phyloP scores from a whole-genome alignment of 1,284 basidiomycete species.

The Ustilago sp. region DNA sequence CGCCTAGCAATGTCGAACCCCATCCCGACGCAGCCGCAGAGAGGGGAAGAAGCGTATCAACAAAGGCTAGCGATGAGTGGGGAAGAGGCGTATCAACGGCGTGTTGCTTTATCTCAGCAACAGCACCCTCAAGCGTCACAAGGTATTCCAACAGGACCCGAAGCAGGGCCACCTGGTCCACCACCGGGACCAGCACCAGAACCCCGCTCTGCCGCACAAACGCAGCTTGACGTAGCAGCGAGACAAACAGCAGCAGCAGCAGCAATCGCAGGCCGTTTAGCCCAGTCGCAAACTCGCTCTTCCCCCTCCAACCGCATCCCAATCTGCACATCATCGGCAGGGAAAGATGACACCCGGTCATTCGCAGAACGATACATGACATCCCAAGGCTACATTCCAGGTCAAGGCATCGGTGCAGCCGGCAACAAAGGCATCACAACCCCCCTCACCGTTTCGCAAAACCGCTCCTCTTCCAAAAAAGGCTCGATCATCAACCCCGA shows the following conservation, averaged over 20 bases:
- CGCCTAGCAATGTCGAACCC: conserved; percentile 22
- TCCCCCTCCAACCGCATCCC: not conserved
- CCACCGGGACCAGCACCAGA: conserved; percentile 23
- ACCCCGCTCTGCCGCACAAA: not conserved
- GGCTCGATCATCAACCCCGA: conserved; percentile 14
- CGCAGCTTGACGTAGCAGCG: conserved; percentile 21
- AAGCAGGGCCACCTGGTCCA: conserved; percentile 23
- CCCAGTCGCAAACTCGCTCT: conserved; percentile 5
- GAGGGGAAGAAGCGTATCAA: conserved; percentile 34
- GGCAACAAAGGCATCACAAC: conserved; percentile 56
- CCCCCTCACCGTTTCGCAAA: conserved; percentile 34
- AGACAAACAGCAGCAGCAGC: conserved; percentile 44
- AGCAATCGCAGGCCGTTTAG: conserved; percentile 57
- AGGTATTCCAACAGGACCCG: conserved; percentile 27
- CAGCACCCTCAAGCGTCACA: conserved; percentile 2
- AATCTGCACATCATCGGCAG: not conserved
- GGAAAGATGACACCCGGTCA: conserved; percentile 4
- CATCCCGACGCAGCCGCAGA: not conserved
- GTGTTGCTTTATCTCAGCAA: conserved; percentile 35
- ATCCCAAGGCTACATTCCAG: conserved; percentile 56
- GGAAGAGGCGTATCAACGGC: conserved; percentile 40
- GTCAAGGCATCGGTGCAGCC: conserved; percentile 61
- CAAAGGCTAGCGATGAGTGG: conserved; percentile 26
- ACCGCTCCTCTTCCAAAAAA: not conserved
- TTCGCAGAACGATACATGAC: conserved; percentile 62